Evolutionary conservation across 805 yeast genomes (phyloP), one percentile per base, ranked within the genome.

Genomic region (Candida schatavii): DNA sequence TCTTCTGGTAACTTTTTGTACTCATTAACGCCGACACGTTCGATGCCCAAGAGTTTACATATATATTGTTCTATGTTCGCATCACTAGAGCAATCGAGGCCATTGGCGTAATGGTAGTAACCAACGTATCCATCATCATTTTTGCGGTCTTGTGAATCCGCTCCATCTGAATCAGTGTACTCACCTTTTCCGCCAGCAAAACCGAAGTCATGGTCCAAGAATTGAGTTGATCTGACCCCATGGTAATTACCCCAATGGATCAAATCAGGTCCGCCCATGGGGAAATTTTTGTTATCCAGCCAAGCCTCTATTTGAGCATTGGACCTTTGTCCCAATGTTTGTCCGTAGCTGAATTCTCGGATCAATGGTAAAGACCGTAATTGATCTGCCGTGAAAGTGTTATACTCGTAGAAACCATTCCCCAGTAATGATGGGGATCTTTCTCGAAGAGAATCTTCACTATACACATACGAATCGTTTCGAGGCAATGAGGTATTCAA

Each of bases 101-200:
- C 75, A 49, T 69, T 68, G 26, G 56, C 61, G 44, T 51, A 66
- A 48, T 69, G 74, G 46, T 62, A 69, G 45, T 48, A 58, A 0
- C 74, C 75, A 4, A 66, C 53, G 46, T 66, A 68, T 4, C 70
- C 72, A 36, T 68, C 74, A 29, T 62, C 70, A 22, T 58, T 60
- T 38, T 53, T 55, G 13, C 6, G 27, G 19, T 13, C 35, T 5
- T 20, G 35, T 14, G 35, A 31, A 22, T 38, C 44, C 21, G 40
- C 25, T 23, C 41, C 40, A 28, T 21, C 23, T n/a, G 20, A 23
- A 5, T 47, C 46, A 14, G 13, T 18, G 13, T 20, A 14, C 20
- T 7, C 7, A 43, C 29, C 37, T 4, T 5, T 39, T 27, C 21
- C 22, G 14, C 23, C 20, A 4, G 47, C 48, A 6, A 28, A 31